Evolutionary conservation across 108 stramenopile species (phyloP).

Genomic region (Pelagomonas calceolata): DNA sequence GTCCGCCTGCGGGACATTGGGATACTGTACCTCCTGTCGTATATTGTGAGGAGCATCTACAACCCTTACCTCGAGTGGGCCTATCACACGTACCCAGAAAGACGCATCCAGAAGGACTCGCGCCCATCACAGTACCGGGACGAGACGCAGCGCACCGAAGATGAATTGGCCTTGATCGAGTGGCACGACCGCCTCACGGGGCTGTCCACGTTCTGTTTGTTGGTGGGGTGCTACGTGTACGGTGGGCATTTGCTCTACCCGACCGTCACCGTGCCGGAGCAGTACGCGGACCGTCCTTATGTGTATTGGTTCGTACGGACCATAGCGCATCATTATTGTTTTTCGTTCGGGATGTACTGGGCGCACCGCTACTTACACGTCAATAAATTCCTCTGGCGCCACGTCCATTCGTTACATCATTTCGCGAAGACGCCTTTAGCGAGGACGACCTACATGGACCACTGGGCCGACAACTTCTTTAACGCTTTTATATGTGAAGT

Average conservation of each 20-base stretch:
- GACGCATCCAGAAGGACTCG: conserved; percentile 19
- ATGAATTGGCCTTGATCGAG: conserved; percentile 11
- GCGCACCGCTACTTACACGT: conserved; percentile 17
- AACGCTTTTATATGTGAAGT: conserved; percentile 19
- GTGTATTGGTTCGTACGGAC: conserved; percentile 3
- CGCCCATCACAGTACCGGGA: conserved; percentile 1
- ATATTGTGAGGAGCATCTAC: conserved; percentile 7
- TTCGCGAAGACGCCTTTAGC: conserved; percentile 21
- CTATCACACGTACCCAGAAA: conserved; percentile 11
- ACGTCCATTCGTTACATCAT: conserved; percentile 20
- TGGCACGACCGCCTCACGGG: conserved; percentile 14
- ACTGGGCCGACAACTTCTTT: conserved; percentile 26
- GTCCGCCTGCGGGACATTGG: no score
- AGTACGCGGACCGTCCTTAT: background rate
- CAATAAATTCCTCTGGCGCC: conserved; percentile 15
- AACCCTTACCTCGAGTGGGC: conserved; percentile 22
- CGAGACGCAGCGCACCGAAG: conserved; percentile 5
- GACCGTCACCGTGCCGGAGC: conserved; percentile 5
- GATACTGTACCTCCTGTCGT: no score
- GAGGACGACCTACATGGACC: conserved; percentile 25
- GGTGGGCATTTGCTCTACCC: background rate
- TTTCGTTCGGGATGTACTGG: conserved; percentile 32
- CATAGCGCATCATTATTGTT: conserved; percentile 15
- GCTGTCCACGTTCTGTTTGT: conserved; percentile 10
- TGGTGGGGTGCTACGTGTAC: conserved; percentile 7